Conservation (phyloP, 2,329 filamentous ascomycete genomes). For the Hypoxylon sp. region DNA sequence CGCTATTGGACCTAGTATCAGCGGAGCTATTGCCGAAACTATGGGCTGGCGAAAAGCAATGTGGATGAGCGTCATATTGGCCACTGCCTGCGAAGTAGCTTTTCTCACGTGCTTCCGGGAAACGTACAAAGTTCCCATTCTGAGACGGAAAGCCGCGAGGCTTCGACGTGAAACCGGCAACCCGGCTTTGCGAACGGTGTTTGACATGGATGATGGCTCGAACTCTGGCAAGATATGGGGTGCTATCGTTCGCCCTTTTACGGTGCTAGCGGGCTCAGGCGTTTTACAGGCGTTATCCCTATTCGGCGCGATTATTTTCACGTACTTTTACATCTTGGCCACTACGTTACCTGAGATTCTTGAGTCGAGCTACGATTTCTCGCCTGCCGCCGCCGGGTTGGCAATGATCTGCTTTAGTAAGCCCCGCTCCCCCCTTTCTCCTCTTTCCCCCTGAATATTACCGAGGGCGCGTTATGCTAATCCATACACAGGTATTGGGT, state of each 20-base stretch:
- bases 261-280: conserved; percentile 63
- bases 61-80: conserved; percentile 63
- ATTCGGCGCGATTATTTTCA: conserved; percentile 62
- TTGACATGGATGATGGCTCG: conserved; percentile 48
- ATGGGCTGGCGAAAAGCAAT: conserved; percentile 68
- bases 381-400: conserved; percentile 64
- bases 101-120: conserved; percentile 68
- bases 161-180: conserved; percentile 53
- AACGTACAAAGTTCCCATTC: conserved; percentile 71
- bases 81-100: conserved; percentile 62
- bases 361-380: conserved; percentile 61
- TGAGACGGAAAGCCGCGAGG: conserved; percentile 58
- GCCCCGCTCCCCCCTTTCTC: too few species aligned
- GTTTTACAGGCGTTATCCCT: conserved; percentile 65
- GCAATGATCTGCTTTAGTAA: conserved; percentile 69
- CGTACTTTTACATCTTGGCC: conserved; percentile 67
- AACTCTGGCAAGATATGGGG: conserved; percentile 54
- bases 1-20: conserved; percentile 68
- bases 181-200: conserved; percentile 49
- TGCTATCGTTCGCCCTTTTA: conserved; percentile 61
- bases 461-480: conserved; percentile 38
- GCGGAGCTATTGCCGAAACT: conserved; percentile 66
- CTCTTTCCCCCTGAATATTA: neutral
- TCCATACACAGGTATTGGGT: conserved; percentile 60
- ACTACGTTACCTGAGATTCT: conserved; percentile 67